These are phyloP conservation scores for Penicillium frequentans DNA, from an alignment of 2,329 filamentous ascomycete species.

Conservation along the genomic window DNA sequence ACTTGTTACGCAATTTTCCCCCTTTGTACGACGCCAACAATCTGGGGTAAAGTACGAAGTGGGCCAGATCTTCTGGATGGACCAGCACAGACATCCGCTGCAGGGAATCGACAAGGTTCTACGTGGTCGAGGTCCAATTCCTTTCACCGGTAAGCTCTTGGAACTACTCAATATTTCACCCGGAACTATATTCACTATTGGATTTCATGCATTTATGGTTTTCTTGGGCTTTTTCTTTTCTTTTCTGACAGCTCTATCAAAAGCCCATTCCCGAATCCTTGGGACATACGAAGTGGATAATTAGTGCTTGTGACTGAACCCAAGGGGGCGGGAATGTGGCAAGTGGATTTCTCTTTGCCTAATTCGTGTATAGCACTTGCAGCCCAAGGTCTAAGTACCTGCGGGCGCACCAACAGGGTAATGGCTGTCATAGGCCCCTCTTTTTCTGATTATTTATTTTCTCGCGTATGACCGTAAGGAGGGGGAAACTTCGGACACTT, in stretches of 20 bases:
- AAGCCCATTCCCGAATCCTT: neutral
- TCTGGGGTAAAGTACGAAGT: slow-evolving; percentile 26
- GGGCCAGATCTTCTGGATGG: slow-evolving; percentile 25
- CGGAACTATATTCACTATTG: no score
- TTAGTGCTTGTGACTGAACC: slow-evolving; percentile 4
- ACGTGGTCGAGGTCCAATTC: neutral
- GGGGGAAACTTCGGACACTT: neutral
- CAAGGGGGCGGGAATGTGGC: slow-evolving; percentile 21
- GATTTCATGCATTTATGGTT: neutral
- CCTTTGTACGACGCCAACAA: slow-evolving; percentile 17
- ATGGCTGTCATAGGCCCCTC: slow-evolving; percentile 1
- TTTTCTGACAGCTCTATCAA: neutral
- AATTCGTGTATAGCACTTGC: slow-evolving; percentile 8
- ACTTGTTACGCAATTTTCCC: slow-evolving; percentile 14
- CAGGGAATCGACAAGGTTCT: slow-evolving; percentile 25
- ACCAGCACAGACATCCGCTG: slow-evolving; percentile 29
- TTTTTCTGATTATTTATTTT: neutral
- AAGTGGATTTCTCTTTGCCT: slow-evolving; percentile 4
- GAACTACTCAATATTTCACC: no score
- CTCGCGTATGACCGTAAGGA: slow-evolving; percentile 5
- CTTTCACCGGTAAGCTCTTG: no score
- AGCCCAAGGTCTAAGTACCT: slow-evolving; percentile 16
- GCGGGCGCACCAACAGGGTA: slow-evolving; percentile 22
- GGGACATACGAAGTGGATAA: neutral
- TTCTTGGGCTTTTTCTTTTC: neutral